Evolutionary conservation across 148 eudicot species (phyloP).

Genomic region (Chenopodium quinoa): DNA sequence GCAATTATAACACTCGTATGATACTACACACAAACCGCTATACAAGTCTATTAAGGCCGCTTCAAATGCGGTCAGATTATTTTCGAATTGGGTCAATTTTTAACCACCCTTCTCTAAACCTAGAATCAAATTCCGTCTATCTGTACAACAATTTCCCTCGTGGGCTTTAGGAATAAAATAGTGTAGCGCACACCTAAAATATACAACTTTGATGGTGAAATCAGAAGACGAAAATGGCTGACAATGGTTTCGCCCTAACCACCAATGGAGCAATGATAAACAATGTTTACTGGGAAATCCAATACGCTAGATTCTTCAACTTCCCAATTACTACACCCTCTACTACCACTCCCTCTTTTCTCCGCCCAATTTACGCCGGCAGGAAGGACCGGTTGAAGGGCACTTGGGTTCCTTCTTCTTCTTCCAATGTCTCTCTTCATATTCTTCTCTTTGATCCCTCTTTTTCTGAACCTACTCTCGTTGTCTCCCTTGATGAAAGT

Average conservation of each 20-base stretch:
- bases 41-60: too few species aligned
- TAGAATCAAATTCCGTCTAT: too few species aligned
- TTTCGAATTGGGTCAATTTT: too few species aligned
- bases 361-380: not conserved
- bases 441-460: not conserved
- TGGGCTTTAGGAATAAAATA: too few species aligned
- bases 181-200: too few species aligned
- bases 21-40: too few species aligned
- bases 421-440: not conserved
- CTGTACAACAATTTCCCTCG: too few species aligned
- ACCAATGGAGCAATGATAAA: not conserved
- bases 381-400: conserved; percentile 6
- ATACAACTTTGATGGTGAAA: not conserved
- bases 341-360: not conserved
- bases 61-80: too few species aligned
- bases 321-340: conserved; percentile 7
- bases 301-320: conserved; percentile 25
- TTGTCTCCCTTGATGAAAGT: conserved; percentile 1
- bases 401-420: conserved; percentile 21
- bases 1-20: too few species aligned
- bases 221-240: too few species aligned
- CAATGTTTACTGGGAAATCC: not conserved
- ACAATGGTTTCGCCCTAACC: too few species aligned
- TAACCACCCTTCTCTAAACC: too few species aligned
- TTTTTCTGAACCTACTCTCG: not conserved